These are phyloP conservation scores for Boletus rubropictus DNA, from an alignment of 768 basidiomycete species.

Conservation along the genomic window DNA sequence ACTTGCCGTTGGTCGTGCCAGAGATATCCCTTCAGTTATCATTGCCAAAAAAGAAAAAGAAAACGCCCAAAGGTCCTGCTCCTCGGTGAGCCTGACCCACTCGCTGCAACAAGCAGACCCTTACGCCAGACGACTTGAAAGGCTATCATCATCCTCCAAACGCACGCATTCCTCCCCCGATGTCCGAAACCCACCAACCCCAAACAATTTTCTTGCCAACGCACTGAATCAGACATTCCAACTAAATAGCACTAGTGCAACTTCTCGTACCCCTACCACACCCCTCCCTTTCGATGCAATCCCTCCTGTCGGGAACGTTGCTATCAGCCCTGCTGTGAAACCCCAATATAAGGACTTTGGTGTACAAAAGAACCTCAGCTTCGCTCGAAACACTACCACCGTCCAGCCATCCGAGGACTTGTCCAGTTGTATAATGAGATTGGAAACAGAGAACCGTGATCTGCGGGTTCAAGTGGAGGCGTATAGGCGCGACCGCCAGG, in stretches of 20 bases:
- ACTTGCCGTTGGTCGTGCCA: not conserved
- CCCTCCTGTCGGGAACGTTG: not conserved
- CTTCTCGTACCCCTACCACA: constrained; percentile 7
- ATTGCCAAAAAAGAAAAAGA: constrained; percentile 16
- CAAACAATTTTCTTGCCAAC: constrained; percentile 15
- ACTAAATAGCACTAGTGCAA: constrained; percentile 16
- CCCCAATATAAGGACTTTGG: constrained; percentile 16
- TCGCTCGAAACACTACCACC: constrained; percentile 13
- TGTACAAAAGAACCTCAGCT: constrained; percentile 23
- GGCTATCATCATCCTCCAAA: constrained; percentile 9
- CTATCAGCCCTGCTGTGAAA: constrained; percentile 1
- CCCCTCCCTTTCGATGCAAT: not conserved
- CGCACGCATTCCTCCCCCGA: not conserved
- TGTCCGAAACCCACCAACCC: not conserved
- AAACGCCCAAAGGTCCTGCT: constrained; percentile 19
- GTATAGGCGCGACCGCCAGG: constrained; percentile 5
- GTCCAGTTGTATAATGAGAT: constrained; percentile 12
- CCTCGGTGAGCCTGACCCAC: constrained; percentile 28
- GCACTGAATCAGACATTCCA: constrained; percentile 28
- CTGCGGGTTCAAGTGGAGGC: constrained; percentile 8
- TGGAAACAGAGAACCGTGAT: constrained; percentile 15
- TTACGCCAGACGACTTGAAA: constrained; percentile 24
- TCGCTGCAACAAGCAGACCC: constrained; percentile 29
- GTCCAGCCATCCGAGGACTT: constrained; percentile 1
- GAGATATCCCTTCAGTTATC: not conserved